Base-by-base conservation (phyloP, 2,329 filamentous ascomycete genomes). In the Penicillium concentricum region DNA sequence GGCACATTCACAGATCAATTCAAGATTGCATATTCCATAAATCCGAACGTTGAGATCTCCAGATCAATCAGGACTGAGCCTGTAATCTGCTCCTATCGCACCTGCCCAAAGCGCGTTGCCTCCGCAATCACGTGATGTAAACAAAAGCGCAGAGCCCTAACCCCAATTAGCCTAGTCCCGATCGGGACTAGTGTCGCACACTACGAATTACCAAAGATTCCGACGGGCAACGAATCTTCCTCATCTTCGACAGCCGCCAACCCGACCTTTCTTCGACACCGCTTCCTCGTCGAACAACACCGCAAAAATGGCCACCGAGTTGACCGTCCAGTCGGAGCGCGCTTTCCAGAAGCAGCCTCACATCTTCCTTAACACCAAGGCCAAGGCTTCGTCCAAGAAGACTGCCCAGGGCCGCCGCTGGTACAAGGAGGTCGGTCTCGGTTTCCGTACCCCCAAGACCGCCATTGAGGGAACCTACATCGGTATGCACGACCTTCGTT, bases 311-410 rank as follows among this genome's bases (percentile, higher is more conserved):
- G 92, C 92, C 80, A 96, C 92, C 87, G 92, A 96, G 86, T 87
- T 97, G 84, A 96, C 92, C 81, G 94, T 99, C 82, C 94, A 99
- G 89, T 95, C 91, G 80, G 94, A 99, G 89, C 93, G 94, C 85
- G 94, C 94, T 87, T 99, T 90, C 91, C 94, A 97, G 84, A 99
- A 99, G 89, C 93, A 99, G 87, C 94, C 94, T 81, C 94, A 99
- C 84, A 96, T 99, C 87, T 99, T 97, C 91, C 87, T 90, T 77
- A 97, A 97, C 89, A 85, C 89, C 79, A 99, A 99, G 89, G 83
- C 84, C 80, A 91, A 92, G 86, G 82, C 87, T 78, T 91, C 89
- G 79, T 83, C 84, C 81, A 88, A 81, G 74, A 81, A 88, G 79
- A 89, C 89, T 74, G 92, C 92, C 80, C 95, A 96, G 88, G 89